A percentile compares a stretch with the other conserved stretches of the same genome.
Conservation (phyloP, 2,329 filamentous ascomycete genomes). For the Plenodomus lindquistii region DNA sequence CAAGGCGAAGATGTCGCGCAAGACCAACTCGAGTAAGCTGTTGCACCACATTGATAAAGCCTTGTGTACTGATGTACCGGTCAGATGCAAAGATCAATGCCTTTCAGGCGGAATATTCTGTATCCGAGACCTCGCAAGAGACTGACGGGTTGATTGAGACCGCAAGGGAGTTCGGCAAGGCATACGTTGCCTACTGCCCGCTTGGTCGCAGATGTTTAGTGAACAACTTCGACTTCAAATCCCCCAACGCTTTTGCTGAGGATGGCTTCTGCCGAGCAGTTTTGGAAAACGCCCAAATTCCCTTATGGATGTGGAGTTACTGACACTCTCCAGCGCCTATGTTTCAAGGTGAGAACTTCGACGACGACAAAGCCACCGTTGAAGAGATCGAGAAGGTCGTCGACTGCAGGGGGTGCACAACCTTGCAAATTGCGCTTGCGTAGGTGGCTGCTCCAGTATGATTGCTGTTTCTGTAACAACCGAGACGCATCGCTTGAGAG, state of each 20-base stretch:
- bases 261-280: constrained; percentile 36
- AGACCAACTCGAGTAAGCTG: constrained; percentile 43
- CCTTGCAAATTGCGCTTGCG: constrained; percentile 57
- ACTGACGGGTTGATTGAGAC: constrained; percentile 36
- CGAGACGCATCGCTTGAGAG: constrained; percentile 19
- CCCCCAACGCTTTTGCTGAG: constrained; percentile 50
- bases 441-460: constrained; percentile 38
- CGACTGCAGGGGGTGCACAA: constrained; percentile 55
- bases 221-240: constrained; percentile 21
- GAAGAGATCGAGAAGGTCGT: constrained; percentile 32
- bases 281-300: neutral
- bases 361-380: constrained; percentile 35
- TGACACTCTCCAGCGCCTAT: constrained; percentile 37
- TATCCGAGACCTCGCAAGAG: constrained; percentile 52
- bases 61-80: neutral
- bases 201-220: constrained; percentile 37
- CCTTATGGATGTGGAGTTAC: neutral
- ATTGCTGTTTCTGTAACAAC: constrained; percentile 60
- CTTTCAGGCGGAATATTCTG: constrained; percentile 56
- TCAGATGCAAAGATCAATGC: constrained; percentile 51
- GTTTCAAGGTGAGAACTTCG: constrained; percentile 45
- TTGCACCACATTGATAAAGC: no score
- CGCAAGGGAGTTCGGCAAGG: constrained; percentile 44
- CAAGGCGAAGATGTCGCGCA: constrained; percentile 51
- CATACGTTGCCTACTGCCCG: constrained; percentile 40